Conservation (phyloP, 2,329 filamentous ascomycete genomes). For the Neopestalotiopsis rosae region DNA sequence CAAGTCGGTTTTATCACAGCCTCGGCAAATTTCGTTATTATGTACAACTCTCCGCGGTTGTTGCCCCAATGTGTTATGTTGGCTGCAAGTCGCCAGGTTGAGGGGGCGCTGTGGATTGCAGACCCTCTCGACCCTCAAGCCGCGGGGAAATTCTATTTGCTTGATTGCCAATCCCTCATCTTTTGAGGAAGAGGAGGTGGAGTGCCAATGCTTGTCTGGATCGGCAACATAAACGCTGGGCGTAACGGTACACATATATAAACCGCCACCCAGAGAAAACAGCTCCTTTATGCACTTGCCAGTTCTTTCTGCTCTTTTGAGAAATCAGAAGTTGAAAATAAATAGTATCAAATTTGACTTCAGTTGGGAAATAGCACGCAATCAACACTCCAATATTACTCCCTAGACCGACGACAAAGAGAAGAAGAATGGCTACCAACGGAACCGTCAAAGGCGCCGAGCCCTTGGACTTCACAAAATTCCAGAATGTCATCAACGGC, state of each 20-base stretch:
- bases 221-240: background rate
- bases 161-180: background rate
- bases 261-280: background rate
- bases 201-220: background rate
- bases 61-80: background rate
- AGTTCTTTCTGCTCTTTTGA: too few species aligned
- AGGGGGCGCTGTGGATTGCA: background rate
- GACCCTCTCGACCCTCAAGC: background rate
- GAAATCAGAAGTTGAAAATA: too few species aligned
- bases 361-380: too few species aligned
- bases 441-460: background rate
- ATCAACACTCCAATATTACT: background rate
- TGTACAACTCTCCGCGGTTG: background rate
- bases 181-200: background rate
- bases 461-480: slow-evolving; percentile 39
- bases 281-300: too few species aligned
- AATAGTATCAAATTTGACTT: too few species aligned
- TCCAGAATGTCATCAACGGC: slow-evolving; percentile 58
- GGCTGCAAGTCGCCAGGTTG: background rate
- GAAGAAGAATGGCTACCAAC: background rate
- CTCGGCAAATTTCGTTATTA: background rate
- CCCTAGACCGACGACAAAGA: background rate
- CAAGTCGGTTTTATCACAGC: background rate
- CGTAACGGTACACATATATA: background rate
- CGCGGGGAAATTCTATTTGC: background rate